These are phyloP conservation scores for Talaromyces thailandensis DNA, from an alignment of 495 filamentous ascomycete genomes.

Conservation along the genomic window DNA sequence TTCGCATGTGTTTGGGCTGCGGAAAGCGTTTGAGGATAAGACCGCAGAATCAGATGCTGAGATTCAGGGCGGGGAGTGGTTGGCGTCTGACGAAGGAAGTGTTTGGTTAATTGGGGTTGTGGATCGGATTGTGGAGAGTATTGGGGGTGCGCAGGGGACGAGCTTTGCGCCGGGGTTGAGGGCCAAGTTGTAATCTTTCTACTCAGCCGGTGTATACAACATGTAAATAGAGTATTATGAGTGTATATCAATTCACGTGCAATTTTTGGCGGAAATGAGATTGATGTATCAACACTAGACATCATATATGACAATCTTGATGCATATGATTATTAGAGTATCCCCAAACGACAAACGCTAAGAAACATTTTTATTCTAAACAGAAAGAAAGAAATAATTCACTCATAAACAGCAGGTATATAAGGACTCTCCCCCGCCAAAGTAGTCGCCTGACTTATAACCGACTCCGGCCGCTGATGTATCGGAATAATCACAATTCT, in stretches of 20 bases:
- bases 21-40: conserved; percentile 21
- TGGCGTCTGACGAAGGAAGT: conserved; percentile 65
- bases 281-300: background rate
- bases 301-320: background rate
- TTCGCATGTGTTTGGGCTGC: conserved; percentile 38
- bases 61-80: conserved; percentile 48
- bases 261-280: background rate
- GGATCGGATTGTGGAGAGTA: conserved; percentile 56
- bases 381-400: background rate
- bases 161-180: conserved; percentile 50
- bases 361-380: background rate
- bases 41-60: conserved; percentile 36
- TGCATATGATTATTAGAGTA: background rate
- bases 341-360: background rate
- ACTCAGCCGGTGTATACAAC: background rate
- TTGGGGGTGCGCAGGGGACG: conserved; percentile 44
- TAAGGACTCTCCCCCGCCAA: conserved; percentile 1
- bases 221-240: background rate
- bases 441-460: conserved; percentile 2
- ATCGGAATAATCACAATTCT: conserved; percentile 28
- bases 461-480: background rate
- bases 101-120: conserved; percentile 62
- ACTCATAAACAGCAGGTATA: conserved; percentile 5
- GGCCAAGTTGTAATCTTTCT: conserved; percentile 40
- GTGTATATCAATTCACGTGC: background rate